phyloP scores from a whole-genome alignment of 805 yeast species.

The Candida ascalaphidarum region DNA sequence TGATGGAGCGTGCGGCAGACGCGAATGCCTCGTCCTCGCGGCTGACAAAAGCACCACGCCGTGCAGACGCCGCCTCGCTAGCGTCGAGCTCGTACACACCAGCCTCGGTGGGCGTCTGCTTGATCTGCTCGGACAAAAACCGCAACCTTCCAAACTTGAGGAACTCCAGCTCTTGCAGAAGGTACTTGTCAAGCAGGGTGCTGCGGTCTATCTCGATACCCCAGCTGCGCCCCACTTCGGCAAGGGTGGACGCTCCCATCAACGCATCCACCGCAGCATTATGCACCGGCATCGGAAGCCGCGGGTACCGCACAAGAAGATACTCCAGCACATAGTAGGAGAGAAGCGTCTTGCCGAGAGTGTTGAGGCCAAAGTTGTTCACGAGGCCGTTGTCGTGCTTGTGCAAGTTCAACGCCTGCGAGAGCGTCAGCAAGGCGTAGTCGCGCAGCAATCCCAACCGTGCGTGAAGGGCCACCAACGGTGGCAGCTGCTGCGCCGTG shows the following conservation, averaged over 20 bases:
- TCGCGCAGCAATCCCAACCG: slow-evolving; percentile 57
- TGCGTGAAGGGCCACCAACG: slow-evolving; percentile 70
- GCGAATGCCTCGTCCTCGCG: slow-evolving; percentile 45
- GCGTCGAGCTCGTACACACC: slow-evolving; percentile 41
- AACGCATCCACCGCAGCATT: slow-evolving; percentile 70
- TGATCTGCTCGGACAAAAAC: slow-evolving; percentile 26
- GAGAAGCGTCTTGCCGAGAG: slow-evolving; percentile 75
- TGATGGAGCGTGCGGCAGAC: slow-evolving; percentile 68
- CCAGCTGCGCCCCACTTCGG: slow-evolving; percentile 69
- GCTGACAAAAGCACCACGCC: slow-evolving; percentile 6
- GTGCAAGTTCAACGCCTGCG: slow-evolving; percentile 68
- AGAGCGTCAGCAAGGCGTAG: slow-evolving; percentile 58
- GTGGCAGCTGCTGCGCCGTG: slow-evolving; percentile 51
- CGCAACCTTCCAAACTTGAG: slow-evolving; percentile 65
- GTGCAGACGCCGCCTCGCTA: slow-evolving; percentile 10
- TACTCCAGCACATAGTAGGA: slow-evolving; percentile 70
- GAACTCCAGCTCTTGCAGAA: slow-evolving; percentile 60
- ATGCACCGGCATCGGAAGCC: slow-evolving; percentile 76
- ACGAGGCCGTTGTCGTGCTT: slow-evolving; percentile 36
- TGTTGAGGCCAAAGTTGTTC: slow-evolving; percentile 70
- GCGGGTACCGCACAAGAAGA: slow-evolving; percentile 71
- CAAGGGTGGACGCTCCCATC: slow-evolving; percentile 58
- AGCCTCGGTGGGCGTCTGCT: slow-evolving; percentile 26
- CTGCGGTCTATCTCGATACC: slow-evolving; percentile 77
- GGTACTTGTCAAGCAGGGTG: slow-evolving; percentile 54